Evolutionary conservation across 2,329 filamentous ascomycete genomes (phyloP).

Genomic region (Rhexocercosporidium sp.): DNA sequence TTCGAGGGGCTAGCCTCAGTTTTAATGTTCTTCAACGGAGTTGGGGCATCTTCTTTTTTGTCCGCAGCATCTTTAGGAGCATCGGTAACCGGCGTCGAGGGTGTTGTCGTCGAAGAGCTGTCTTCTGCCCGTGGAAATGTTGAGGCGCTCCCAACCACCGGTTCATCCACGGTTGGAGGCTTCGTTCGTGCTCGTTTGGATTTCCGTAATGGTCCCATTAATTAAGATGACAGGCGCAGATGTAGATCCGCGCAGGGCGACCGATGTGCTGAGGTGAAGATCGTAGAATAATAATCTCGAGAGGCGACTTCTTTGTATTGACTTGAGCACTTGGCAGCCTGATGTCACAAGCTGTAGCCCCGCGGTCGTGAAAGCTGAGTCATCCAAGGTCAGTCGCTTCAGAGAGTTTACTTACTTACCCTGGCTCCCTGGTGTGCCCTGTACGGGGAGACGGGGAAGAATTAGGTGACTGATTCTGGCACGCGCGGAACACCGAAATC

Average conservation of each 20-base stretch:
- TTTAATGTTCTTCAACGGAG: constrained; percentile 21
- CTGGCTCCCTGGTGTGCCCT: no score
- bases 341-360: constrained; percentile 18
- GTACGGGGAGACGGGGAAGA: no score
- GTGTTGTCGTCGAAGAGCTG: constrained; percentile 16
- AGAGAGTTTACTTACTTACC: background rate
- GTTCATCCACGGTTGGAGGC: constrained; percentile 31
- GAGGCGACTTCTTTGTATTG: background rate
- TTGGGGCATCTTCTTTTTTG: constrained; percentile 20
- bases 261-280: background rate
- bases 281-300: background rate
- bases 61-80: constrained; percentile 13
- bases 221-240: constrained; percentile 15
- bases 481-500: no score
- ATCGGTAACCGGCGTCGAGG: constrained; percentile 16
- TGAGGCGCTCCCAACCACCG: constrained; percentile 12
- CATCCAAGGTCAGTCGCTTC: background rate
- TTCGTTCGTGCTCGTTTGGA: constrained; percentile 31
- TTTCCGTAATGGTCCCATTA: constrained; percentile 41
- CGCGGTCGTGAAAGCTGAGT: background rate
- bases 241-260: constrained; percentile 10
- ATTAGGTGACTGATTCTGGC: no score
- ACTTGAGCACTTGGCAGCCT: constrained; percentile 18
- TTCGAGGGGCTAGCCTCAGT: constrained; percentile 23
- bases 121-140: constrained; percentile 10